Evolutionary conservation across 148 eudicot species (phyloP), one percentile per base, ranked within the genome.

Genomic region (Rhododendron vialii): DNA sequence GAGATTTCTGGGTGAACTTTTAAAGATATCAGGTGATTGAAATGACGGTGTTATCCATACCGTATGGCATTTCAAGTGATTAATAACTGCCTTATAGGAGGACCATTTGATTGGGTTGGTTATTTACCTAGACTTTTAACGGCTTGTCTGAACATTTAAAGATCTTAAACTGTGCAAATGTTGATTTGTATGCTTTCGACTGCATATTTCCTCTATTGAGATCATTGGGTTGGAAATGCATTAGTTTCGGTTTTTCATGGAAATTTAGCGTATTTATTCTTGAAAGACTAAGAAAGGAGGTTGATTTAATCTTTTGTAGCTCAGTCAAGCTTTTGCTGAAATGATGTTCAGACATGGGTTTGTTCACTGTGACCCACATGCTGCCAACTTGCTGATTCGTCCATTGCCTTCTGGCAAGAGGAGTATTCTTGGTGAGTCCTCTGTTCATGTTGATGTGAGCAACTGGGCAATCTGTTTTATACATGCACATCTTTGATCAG

Each of bases 291-390:
- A 61, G 22, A 38, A 76, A 26, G 12, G 50, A 36, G 83, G 48
- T 75, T 53, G 65, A 50, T 57, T 84, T 86, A 7, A 38, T 55
- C 75, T 55, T 76, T 36, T 90, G 91, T 91, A 97, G 99, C 91
- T 97, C 85, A 94, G 95, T 90, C 94, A 93, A 88, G 87, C 98
- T 85, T 97, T 97, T 91, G 98, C 99, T 33, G 98, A 97, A 89
- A 97, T 97, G 99, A 97, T 97, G 90, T 97, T 90, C 88, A 97
- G 92, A 85, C 99, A 97, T 86, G 99, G 99, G 78, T 97, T 97
- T 93, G 98, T 97, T 85, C 99, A 97, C 86, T 97, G 99, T 92
- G 99, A 97, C 89, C 99, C 99, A 65, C 99, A 97, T 93, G 96
- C 95, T 80, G 99, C 99, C 43, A 97, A 97, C 78, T 88, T 97